phyloP scores from a whole-genome alignment of 2,329 filamentous ascomycete species.

The Monosporascus ibericus region DNA sequence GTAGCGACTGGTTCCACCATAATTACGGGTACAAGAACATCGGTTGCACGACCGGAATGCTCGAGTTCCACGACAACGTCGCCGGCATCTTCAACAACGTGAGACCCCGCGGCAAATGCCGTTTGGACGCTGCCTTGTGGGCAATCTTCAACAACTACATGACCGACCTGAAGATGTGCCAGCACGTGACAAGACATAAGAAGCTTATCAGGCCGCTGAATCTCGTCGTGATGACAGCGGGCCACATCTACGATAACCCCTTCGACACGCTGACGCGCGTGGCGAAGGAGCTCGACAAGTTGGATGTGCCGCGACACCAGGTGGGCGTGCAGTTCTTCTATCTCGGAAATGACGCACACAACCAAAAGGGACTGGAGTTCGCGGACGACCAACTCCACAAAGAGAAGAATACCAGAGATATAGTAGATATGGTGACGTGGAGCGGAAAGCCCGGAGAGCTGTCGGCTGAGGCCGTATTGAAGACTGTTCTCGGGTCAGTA shows the following conservation, averaged over 20 bases:
- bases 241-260: constrained; percentile 59
- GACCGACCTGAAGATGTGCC: constrained; percentile 3
- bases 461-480: constrained; percentile 56
- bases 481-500: constrained; percentile 59
- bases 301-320: constrained; percentile 59
- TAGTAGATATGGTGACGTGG: constrained; percentile 70
- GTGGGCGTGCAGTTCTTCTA: constrained; percentile 74
- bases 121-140: constrained; percentile 11
- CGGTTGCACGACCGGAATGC: constrained; percentile 8
- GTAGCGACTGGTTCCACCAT: constrained; percentile 5
- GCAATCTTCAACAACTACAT: constrained; percentile 16
- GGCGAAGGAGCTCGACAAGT: constrained; percentile 54
- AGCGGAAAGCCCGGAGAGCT: constrained; percentile 32
- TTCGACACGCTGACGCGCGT: constrained; percentile 52
- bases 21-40: constrained; percentile 19
- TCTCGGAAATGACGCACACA: constrained; percentile 56
- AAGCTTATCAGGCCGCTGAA: constrained; percentile 51
- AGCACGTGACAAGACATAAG: background rate
- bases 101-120: constrained; percentile 14
- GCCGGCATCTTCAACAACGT: constrained; percentile 20
- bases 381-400: constrained; percentile 56
- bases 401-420: constrained; percentile 53
- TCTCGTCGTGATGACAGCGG: constrained; percentile 69
- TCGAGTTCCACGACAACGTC: constrained; percentile 20
- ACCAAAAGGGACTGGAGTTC: constrained; percentile 48